Evolutionary conservation across 2,329 filamentous ascomycete species (phyloP).

Genomic region (Colletotrichum noveboracense): DNA sequence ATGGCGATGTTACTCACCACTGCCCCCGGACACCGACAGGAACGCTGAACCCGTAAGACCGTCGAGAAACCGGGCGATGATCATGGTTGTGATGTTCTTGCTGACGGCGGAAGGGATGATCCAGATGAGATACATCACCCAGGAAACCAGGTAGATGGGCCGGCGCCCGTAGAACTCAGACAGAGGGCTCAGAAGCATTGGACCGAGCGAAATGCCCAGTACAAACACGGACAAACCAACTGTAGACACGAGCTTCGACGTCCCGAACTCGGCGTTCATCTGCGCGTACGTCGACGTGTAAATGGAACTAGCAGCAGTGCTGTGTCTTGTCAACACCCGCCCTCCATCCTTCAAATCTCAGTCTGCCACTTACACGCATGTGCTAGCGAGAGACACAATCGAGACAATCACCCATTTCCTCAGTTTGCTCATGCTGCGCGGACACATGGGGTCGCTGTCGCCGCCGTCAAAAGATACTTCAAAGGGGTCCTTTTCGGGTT

Average conservation of each 20-base stretch:
- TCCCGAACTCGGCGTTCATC: constrained; percentile 76
- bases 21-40: constrained; percentile 76
- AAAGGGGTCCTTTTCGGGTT: constrained; percentile 48
- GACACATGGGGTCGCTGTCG: constrained; percentile 75
- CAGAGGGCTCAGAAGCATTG: constrained; percentile 67
- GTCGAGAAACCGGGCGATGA: constrained; percentile 79
- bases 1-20: background rate
- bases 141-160: constrained; percentile 79
- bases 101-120: constrained; percentile 82
- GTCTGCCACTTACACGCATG: constrained; percentile 80
- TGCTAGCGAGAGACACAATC: constrained; percentile 74
- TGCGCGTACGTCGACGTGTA: constrained; percentile 85
- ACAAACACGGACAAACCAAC: constrained; percentile 85
- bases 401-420: constrained; percentile 82
- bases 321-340: constrained; percentile 35
- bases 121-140: constrained; percentile 78
- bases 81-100: constrained; percentile 80
- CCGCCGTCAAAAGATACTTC: constrained; percentile 78
- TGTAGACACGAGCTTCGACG: constrained; percentile 74
- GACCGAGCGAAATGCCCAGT: constrained; percentile 71
- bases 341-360: background rate
- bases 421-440: constrained; percentile 68
- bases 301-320: constrained; percentile 85
- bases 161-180: constrained; percentile 84
- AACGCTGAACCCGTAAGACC: constrained; percentile 75